Percentiles rank a stretch among this genome's conserved stretches.
phyloP scores from a whole-genome alignment of 2,329 filamentous ascomycete species.

The Teratosphaeria pseudoeucalypti region DNA sequence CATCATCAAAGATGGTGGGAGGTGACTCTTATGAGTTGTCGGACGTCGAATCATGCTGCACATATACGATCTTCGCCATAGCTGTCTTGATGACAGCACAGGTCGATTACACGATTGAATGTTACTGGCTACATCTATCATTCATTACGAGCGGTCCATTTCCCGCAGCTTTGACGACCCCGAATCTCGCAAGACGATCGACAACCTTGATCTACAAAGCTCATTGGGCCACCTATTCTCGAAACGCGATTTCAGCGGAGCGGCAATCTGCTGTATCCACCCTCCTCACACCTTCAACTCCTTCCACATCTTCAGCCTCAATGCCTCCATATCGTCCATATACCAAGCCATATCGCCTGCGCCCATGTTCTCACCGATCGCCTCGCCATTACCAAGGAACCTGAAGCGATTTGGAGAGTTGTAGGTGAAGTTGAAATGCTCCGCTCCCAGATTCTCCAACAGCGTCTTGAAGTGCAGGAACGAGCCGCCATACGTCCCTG shows the following conservation, averaged over 20 bases:
- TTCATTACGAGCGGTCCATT: too few species aligned
- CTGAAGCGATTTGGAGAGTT: background rate
- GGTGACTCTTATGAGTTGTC: too few species aligned
- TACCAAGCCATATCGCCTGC: conserved; percentile 1
- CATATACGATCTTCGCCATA: too few species aligned
- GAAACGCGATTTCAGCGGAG: background rate
- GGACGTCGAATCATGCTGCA: too few species aligned
- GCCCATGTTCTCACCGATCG: conserved; percentile 1
- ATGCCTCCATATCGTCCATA: conserved; percentile 1
- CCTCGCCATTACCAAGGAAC: conserved; percentile 2
- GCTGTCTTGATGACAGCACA: too few species aligned
- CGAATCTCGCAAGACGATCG: too few species aligned
- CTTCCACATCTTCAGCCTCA: background rate
- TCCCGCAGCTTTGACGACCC: too few species aligned
- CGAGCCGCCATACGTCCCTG: background rate
- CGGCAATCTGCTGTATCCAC: background rate
- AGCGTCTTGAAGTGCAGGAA: conserved; percentile 2
- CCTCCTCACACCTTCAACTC: background rate
- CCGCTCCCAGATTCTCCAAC: conserved; percentile 1
- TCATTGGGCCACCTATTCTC: too few species aligned
- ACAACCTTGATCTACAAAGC: too few species aligned
- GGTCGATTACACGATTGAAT: too few species aligned
- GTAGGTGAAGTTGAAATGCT: conserved; percentile 1
- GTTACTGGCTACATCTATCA: too few species aligned
- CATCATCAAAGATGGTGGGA: too few species aligned